Percentiles rank a stretch among this genome's conserved stretches.
These are phyloP conservation scores for Platismatia glauca DNA, from an alignment of 495 filamentous ascomycete genomes.

Conservation along the genomic window DNA sequence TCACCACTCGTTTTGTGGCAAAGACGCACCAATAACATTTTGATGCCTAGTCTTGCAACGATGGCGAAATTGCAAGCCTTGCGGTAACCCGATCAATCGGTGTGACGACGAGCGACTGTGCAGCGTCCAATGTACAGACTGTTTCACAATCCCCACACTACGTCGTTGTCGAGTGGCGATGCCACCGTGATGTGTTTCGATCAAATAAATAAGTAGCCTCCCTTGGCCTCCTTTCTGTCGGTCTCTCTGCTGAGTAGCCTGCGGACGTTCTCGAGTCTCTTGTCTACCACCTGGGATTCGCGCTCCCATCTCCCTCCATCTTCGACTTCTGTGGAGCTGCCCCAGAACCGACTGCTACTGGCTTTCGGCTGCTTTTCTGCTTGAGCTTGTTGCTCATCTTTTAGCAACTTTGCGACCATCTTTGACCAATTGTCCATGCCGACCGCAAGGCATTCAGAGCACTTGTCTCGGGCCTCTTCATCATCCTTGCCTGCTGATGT, in stretches of 20 bases:
- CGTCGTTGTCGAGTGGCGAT: not conserved
- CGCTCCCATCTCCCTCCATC: conserved; percentile 20
- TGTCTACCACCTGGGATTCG: conserved; percentile 17
- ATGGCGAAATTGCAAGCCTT: not conserved
- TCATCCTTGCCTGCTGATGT: conserved; percentile 29
- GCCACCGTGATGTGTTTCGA: no score
- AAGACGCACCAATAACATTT: not conserved
- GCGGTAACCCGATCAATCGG: not conserved
- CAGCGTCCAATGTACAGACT: not conserved
- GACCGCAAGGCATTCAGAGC: conserved; percentile 61
- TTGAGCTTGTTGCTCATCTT: conserved; percentile 39
- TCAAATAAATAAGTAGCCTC: not conserved
- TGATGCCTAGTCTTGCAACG: not conserved
- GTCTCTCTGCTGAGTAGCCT: conserved; percentile 10
- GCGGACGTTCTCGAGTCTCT: conserved; percentile 16
- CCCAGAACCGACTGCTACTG: conserved; percentile 43
- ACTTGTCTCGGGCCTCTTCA: conserved; percentile 41
- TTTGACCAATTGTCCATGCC: conserved; percentile 65
- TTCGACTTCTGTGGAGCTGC: conserved; percentile 17
- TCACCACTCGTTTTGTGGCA: not conserved
- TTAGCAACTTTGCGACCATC: conserved; percentile 56
- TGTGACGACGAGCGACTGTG: not conserved
- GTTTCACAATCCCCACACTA: not conserved
- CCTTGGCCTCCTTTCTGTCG: conserved; percentile 3
- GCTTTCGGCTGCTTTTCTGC: conserved; percentile 29